Conservation (phyloP, 768 basidiomycete genomes). For the Boletus subcaerulescens region DNA sequence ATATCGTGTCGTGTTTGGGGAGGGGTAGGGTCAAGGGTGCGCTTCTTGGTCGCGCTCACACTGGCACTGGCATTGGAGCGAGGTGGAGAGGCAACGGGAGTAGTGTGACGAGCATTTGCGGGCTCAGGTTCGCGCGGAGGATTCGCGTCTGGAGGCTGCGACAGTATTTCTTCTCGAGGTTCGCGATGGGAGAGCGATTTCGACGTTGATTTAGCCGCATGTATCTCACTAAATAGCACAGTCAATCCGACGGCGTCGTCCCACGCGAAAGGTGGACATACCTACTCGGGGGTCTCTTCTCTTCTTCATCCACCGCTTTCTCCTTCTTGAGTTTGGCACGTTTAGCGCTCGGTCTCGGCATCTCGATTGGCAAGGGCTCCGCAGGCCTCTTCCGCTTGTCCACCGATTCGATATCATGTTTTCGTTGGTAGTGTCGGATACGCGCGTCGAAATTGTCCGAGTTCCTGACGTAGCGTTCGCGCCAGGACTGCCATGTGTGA, state of each 20-base stretch:
- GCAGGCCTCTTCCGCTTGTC: conserved; percentile 2
- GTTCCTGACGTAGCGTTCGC: conserved; percentile 54
- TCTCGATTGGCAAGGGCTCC: not conserved
- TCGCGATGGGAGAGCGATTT: not conserved
- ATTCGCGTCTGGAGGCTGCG: not conserved
- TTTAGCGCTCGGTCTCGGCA: not conserved
- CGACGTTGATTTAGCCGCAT: not conserved
- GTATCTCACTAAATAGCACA: conserved; percentile 2
- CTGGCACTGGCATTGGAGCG: not conserved
- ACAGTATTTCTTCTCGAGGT: not conserved
- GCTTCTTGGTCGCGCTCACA: not conserved
- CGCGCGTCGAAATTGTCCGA: conserved; percentile 36
- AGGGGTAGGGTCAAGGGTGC: not conserved
- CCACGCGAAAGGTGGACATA: not conserved
- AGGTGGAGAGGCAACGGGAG: not conserved
- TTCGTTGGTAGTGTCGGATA: conserved; percentile 42
- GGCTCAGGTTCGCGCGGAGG: not conserved
- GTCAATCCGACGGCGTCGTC: not conserved
- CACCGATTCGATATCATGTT: conserved; percentile 17
- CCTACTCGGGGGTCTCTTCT: not conserved
- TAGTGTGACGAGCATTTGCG: not conserved
- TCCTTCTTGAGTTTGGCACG: conserved; percentile 1
- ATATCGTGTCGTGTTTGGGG: not conserved
- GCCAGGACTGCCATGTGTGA: conserved; percentile 64
- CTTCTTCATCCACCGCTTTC: not conserved